Evolutionary conservation across 805 yeast genomes (phyloP).

Genomic region (Candida boidinii): DNA sequence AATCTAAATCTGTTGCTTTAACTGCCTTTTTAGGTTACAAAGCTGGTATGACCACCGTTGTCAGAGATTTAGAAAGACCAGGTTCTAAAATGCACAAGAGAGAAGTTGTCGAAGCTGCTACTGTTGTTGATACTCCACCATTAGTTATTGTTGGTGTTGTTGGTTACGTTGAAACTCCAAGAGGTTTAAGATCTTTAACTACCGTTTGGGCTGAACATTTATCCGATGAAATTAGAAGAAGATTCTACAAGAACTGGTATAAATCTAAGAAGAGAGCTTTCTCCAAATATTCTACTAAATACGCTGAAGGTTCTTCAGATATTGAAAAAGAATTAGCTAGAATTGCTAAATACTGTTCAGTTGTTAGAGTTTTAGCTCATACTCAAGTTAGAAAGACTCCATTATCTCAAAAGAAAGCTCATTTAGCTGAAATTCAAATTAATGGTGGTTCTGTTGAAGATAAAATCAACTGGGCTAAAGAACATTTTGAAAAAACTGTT

Average conservation of each 20-base stretch:
- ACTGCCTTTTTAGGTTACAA: conserved; percentile 99
- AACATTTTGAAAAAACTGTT: conserved; percentile 98
- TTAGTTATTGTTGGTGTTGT: conserved; percentile 99
- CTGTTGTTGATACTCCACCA: conserved; percentile 99
- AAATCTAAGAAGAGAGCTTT: conserved; percentile 99
- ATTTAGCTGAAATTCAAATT: conserved; percentile 98
- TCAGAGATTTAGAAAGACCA: conserved; percentile 99
- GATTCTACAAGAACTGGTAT: conserved; percentile 99
- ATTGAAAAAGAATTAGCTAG: conserved; percentile 96
- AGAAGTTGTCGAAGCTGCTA: conserved; percentile 99
- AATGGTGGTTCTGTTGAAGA: conserved; percentile 99
- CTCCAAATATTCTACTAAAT: conserved; percentile 99
- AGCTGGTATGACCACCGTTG: conserved; percentile 99
- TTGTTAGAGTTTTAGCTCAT: conserved; percentile 98
- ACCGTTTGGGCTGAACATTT: conserved; percentile 99
- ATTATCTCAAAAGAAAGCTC: conserved; percentile 98
- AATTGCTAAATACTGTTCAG: conserved; percentile 96
- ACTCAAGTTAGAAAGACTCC: conserved; percentile 99
- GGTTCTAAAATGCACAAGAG: conserved; percentile 99
- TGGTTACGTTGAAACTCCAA: conserved; percentile 99
- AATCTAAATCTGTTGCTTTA: conserved; percentile 95
- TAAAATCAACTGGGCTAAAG: conserved; percentile 97
- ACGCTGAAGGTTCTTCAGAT: conserved; percentile 83
- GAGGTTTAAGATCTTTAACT: conserved; percentile 98
- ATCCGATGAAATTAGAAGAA: conserved; percentile 98